Evolutionary conservation across 495 filamentous ascomycete species (phyloP).

Genomic region (Friedmanniomyces endolithicus): DNA sequence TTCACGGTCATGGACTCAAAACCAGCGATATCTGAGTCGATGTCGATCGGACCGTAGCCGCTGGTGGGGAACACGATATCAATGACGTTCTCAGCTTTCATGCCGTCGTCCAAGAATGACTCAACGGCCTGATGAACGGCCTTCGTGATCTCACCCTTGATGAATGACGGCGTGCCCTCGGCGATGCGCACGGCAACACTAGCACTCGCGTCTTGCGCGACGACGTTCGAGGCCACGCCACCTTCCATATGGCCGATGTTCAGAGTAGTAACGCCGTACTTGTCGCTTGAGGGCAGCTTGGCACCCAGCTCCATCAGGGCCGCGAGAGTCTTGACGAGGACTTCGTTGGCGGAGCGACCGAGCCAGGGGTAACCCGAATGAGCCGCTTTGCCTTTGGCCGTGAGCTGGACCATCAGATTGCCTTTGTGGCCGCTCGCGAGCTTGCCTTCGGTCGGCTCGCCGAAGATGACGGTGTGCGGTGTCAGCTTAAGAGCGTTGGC

Average conservation of each 20-base stretch:
- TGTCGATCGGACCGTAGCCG: constrained; percentile 62
- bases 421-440: constrained; percentile 89
- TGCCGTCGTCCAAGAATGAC: constrained; percentile 38
- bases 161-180: constrained; percentile 47
- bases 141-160: constrained; percentile 43
- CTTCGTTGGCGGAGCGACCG: constrained; percentile 64
- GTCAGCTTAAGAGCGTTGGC: constrained; percentile 41
- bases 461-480: constrained; percentile 69
- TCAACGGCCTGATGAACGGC: constrained; percentile 37
- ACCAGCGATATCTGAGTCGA: constrained; percentile 68
- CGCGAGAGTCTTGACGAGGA: constrained; percentile 55
- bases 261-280: constrained; percentile 74
- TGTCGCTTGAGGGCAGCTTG: constrained; percentile 54
- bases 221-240: constrained; percentile 81
- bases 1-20: constrained; percentile 72
- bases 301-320: constrained; percentile 46
- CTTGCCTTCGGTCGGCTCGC: constrained; percentile 77
- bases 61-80: constrained; percentile 43
- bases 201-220: constrained; percentile 59
- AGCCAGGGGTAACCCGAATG: constrained; percentile 86
- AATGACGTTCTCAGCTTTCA: constrained; percentile 49
- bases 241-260: constrained; percentile 71
- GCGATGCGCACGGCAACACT: constrained; percentile 61
- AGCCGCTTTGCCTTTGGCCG: constrained; percentile 60
- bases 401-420: constrained; percentile 49